Percentiles rank a stretch among this genome's conserved stretches.
phyloP scores from a whole-genome alignment of 2,329 filamentous ascomycete genomes.

The Calonectria pteridis region DNA sequence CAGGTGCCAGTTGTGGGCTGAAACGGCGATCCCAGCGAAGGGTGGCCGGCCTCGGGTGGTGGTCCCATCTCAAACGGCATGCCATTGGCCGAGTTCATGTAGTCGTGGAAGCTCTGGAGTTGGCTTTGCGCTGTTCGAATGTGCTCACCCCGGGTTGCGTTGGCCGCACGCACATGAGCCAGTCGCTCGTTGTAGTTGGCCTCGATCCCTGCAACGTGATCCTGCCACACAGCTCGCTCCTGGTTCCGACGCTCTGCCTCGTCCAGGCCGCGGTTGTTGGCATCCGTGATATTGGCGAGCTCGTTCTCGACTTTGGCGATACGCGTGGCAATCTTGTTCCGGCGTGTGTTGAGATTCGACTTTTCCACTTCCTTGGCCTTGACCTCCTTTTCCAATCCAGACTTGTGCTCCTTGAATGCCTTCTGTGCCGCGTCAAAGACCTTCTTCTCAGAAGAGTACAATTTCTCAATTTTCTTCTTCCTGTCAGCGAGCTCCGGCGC shows the following conservation, averaged over 20 bases:
- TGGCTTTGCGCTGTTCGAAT: constrained; percentile 49
- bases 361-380: constrained; percentile 75
- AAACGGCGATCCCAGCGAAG: constrained; percentile 43
- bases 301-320: constrained; percentile 81
- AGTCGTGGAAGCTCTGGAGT: constrained; percentile 49
- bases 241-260: constrained; percentile 72
- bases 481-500: constrained; percentile 73
- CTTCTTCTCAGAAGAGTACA: constrained; percentile 67
- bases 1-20: constrained; percentile 45
- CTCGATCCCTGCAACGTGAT: constrained; percentile 60
- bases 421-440: constrained; percentile 71
- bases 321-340: constrained; percentile 78
- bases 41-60: constrained; percentile 37
- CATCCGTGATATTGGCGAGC: constrained; percentile 76
- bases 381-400: constrained; percentile 71
- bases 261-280: constrained; percentile 74
- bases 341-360: constrained; percentile 72
- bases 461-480: constrained; percentile 66
- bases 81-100: constrained; percentile 49
- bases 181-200: constrained; percentile 60
- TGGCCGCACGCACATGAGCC: constrained; percentile 52
- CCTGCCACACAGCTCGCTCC: constrained; percentile 61
- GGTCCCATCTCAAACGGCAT: constrained; percentile 47
- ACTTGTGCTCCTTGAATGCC: constrained; percentile 69
- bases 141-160: constrained; percentile 47